A percentile compares a stretch with the other conserved stretches of the same genome.
Conservation (phyloP, 2,329 filamentous ascomycete genomes). For the Aspergillus unguis region DNA sequence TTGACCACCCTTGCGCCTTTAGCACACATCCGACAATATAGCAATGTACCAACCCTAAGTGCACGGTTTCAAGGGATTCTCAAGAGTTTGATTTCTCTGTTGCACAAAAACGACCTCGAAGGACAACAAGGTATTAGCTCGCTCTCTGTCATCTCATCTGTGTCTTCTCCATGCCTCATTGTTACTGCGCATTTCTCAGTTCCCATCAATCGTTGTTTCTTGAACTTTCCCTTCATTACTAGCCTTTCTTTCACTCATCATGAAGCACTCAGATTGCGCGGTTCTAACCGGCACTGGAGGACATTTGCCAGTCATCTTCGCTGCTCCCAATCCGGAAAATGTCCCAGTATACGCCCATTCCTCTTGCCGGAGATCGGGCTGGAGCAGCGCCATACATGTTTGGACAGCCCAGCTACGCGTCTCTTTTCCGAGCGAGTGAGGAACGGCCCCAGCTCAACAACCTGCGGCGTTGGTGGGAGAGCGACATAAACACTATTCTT, state of each 20-base stretch:
- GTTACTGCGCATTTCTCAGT: no score
- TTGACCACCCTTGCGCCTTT: slow-evolving; percentile 7
- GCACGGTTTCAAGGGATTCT: slow-evolving; percentile 6
- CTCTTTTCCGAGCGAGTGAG: slow-evolving; percentile 27
- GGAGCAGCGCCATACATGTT: slow-evolving; percentile 12
- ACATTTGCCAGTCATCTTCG: neutral
- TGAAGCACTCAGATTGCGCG: slow-evolving; percentile 1
- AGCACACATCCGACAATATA: neutral
- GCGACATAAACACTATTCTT: slow-evolving; percentile 37
- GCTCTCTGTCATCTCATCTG: neutral
- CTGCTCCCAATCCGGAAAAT: slow-evolving; percentile 4
- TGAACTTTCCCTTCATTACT: neutral
- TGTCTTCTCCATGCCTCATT: neutral
- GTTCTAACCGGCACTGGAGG: slow-evolving; percentile 1
- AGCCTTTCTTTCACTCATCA: neutral
- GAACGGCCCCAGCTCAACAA: slow-evolving; percentile 35
- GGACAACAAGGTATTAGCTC: slow-evolving; percentile 8
- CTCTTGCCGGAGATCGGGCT: slow-evolving; percentile 3
- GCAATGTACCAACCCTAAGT: slow-evolving; percentile 1
- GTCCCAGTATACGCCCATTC: slow-evolving; percentile 13
- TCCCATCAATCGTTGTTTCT: no score
- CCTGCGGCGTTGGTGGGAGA: slow-evolving; percentile 42
- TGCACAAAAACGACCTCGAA: slow-evolving; percentile 1
- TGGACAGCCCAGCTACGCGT: slow-evolving; percentile 24
- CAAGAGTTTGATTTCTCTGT: neutral